Conservation (phyloP, 805 yeast species). For the Pichia phayaonensis region DNA sequence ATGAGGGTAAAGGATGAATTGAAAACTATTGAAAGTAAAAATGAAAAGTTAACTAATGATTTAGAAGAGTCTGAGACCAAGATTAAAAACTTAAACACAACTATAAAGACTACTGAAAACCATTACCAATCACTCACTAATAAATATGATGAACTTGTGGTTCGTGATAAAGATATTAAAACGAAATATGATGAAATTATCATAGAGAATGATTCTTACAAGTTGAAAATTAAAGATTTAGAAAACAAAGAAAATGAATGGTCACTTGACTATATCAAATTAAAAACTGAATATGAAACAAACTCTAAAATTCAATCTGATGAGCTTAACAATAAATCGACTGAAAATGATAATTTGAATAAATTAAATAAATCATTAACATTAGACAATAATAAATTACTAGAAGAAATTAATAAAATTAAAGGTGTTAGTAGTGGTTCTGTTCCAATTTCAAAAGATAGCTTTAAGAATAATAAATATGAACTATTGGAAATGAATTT, state of each 20-base stretch:
- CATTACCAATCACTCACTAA: background rate
- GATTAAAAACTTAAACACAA: background rate
- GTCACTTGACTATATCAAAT: background rate
- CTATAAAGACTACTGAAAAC: background rate
- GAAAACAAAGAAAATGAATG: background rate
- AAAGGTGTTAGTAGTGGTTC: background rate
- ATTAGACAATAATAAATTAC: background rate
- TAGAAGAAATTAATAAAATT: background rate
- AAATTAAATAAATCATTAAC: background rate
- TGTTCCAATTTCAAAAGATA: background rate
- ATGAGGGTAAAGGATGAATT: background rate
- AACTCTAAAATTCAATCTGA: background rate
- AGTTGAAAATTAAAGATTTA: background rate
- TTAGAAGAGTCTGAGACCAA: background rate
- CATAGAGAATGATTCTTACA: background rate
- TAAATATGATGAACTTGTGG: background rate
- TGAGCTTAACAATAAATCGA: background rate
- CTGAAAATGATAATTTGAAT: background rate
- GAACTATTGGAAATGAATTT: constrained; percentile 6
- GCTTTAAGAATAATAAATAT: background rate
- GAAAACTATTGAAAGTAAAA: background rate
- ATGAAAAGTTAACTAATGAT: background rate
- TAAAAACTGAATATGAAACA: background rate
- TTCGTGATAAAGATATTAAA: background rate
- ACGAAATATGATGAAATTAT: background rate